These are phyloP conservation scores for Sporobolomyces phaffii DNA, from an alignment of 768 basidiomycete species.

Conservation along the genomic window DNA sequence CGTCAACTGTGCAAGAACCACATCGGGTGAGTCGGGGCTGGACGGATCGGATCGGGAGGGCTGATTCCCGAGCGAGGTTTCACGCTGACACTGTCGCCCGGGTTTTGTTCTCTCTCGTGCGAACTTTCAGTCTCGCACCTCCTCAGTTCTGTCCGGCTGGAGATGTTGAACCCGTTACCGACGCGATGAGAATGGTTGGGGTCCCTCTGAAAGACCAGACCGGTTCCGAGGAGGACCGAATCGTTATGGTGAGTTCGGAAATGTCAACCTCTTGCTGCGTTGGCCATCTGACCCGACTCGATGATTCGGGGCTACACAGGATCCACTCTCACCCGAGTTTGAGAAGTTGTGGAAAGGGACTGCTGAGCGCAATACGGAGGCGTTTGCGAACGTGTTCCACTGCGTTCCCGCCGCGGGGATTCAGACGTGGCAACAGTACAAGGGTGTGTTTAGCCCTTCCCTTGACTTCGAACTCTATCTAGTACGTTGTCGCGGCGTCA, in stretches of 20 bases:
- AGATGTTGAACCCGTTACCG: slow-evolving; percentile 22
- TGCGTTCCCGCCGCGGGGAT: slow-evolving; percentile 26
- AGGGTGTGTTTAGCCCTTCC: background rate
- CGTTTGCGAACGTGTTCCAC: slow-evolving; percentile 40
- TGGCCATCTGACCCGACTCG: background rate
- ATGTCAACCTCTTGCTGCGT: background rate
- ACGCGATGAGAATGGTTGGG: slow-evolving; percentile 35
- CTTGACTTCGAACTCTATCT: background rate
- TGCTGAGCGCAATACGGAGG: slow-evolving; percentile 30
- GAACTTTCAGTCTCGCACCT: slow-evolving; percentile 65
- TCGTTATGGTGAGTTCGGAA: slow-evolving; percentile 32
- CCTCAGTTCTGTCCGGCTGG: slow-evolving; percentile 59
- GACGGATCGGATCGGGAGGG: no score
- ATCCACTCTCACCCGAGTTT: slow-evolving; percentile 37
- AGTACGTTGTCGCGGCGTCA: background rate
- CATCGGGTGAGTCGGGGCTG: slow-evolving; percentile 33
- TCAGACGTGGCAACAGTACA: slow-evolving; percentile 31
- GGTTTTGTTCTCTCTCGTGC: slow-evolving; percentile 14
- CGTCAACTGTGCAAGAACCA: slow-evolving; percentile 62
- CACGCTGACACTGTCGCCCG: no score
- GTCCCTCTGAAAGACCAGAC: slow-evolving; percentile 16
- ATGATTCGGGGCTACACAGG: no score
- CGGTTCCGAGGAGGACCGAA: slow-evolving; percentile 16
- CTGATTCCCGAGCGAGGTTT: no score
- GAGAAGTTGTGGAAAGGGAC: slow-evolving; percentile 33